These are phyloP conservation scores for Diaporthe vaccinii DNA, from an alignment of 2,329 filamentous ascomycete genomes.

Conservation along the genomic window DNA sequence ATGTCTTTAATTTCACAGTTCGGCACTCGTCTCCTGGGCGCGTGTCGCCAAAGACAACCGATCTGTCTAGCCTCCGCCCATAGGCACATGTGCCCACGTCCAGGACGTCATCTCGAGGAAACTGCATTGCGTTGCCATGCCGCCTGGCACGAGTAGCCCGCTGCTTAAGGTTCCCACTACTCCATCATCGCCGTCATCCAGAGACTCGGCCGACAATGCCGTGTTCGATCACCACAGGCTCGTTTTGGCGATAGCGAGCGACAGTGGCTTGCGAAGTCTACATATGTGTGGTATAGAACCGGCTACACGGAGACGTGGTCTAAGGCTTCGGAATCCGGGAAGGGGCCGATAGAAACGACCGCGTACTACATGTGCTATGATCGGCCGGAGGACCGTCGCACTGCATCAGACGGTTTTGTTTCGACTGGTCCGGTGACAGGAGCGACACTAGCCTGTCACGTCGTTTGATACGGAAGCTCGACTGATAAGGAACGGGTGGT, in stretches of 20 bases:
- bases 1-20: conserved; percentile 8
- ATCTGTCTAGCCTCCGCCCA: neutral
- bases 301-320: neutral
- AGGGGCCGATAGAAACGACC: conserved; percentile 16
- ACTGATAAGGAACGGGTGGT: neutral
- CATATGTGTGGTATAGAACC: neutral
- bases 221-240: neutral
- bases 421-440: conserved; percentile 27
- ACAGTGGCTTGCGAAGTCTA: neutral
- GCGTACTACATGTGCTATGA: conserved; percentile 17
- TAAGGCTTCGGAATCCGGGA: neutral
- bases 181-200: neutral
- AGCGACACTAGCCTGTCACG: conserved; percentile 24
- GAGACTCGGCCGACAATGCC: neutral
- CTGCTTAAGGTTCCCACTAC: neutral
- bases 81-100: neutral
- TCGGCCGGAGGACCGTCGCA: conserved; percentile 17
- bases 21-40: neutral
- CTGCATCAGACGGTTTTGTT: conserved; percentile 34
- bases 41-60: neutral
- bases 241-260: neutral
- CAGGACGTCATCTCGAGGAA: conserved; percentile 1
- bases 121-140: neutral
- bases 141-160: neutral
- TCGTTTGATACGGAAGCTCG: neutral